Evolutionary conservation across 129 eudicot genomes (phyloP).

Genomic region (Lactuca saligna): DNA sequence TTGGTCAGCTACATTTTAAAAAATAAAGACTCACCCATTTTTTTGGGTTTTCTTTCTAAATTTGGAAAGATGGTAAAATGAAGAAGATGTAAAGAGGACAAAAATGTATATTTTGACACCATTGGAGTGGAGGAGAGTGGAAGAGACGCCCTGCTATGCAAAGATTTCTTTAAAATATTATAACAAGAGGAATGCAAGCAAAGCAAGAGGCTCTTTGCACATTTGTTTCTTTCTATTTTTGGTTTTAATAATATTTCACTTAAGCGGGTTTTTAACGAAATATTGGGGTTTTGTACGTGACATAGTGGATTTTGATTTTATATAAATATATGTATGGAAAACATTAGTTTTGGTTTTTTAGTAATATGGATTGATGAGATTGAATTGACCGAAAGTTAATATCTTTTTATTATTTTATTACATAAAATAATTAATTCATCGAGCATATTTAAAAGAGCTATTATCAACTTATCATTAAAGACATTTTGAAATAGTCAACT

Average conservation of each 20-base stretch:
- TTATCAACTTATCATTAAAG: no score
- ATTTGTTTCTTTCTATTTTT: conserved; percentile 33
- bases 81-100: conserved; percentile 38
- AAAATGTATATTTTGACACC: conserved; percentile 36
- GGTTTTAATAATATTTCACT: conserved; percentile 28
- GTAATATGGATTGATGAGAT: no score
- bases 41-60: conserved; percentile 35
- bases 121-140: conserved; percentile 30
- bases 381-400: no score
- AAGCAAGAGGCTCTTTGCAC: conserved; percentile 50
- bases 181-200: conserved; percentile 43
- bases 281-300: conserved; percentile 30
- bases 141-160: conserved; percentile 51
- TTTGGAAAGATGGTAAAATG: conserved; percentile 27
- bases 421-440: no score
- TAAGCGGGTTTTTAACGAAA: conserved; percentile 19
- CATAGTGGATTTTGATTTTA: conserved; percentile 13
- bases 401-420: no score
- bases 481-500: no score
- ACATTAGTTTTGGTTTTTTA: background rate
- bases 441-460: no score
- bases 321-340: background rate
- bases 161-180: conserved; percentile 38
- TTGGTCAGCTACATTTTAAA: conserved; percentile 68
- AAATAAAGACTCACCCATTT: background rate